Percentiles rank a stretch among this genome's conserved stretches.
Conservation (phyloP, 2,329 filamentous ascomycete genomes). For the Botrytis fragariae region DNA sequence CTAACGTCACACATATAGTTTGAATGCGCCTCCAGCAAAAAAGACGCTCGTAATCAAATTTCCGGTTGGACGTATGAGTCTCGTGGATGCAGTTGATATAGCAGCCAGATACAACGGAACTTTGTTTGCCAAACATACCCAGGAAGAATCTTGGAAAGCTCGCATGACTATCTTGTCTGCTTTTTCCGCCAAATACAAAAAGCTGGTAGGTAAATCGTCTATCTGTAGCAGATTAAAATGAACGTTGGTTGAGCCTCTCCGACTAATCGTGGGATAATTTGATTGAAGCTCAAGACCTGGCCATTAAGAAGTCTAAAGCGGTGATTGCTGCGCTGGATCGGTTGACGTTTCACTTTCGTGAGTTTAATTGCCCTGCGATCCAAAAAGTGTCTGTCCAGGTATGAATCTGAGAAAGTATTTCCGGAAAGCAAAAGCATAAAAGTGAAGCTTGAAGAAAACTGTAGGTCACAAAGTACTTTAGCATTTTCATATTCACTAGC, state of each 20-base stretch:
- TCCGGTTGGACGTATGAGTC: background rate
- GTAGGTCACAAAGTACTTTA: background rate
- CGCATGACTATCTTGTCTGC: background rate
- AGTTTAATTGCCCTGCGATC: fast-evolving
- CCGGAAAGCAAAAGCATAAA: background rate
- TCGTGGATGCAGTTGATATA: background rate
- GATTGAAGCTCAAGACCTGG: constrained; percentile 1
- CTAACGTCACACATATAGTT: background rate
- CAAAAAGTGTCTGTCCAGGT: background rate
- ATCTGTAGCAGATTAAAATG: background rate
- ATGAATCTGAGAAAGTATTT: background rate
- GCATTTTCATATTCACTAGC: background rate
- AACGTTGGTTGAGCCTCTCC: background rate
- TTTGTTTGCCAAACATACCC: background rate
- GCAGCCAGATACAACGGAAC: background rate
- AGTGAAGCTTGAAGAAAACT: too few relatives aligned
- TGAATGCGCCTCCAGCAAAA: background rate
- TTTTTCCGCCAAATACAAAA: background rate
- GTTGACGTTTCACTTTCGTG: background rate
- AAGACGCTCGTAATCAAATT: background rate
- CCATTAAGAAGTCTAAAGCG: background rate
- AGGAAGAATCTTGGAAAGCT: background rate
- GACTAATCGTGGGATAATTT: background rate
- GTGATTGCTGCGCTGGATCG: background rate
- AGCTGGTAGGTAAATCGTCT: background rate